phyloP scores from a whole-genome alignment of 2,329 filamentous ascomycete genomes.

The Thermothelomyces thermophilus region DNA sequence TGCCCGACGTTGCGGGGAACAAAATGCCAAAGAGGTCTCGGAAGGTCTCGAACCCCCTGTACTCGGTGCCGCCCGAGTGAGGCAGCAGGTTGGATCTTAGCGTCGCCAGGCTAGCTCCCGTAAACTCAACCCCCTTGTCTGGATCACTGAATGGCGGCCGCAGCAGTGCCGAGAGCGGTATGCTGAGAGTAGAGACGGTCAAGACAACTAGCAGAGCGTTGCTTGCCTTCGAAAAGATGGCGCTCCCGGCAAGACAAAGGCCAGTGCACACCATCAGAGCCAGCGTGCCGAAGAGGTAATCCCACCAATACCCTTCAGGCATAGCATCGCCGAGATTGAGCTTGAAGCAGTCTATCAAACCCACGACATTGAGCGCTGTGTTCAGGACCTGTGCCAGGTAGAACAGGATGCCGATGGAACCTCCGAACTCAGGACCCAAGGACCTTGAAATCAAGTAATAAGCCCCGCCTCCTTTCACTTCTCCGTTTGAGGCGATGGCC shows the following conservation, averaged over 20 bases:
- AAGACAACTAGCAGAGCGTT: conserved; percentile 68
- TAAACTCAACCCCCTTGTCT: conserved; percentile 63
- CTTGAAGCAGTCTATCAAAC: conserved; percentile 73
- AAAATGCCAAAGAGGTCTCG: conserved; percentile 80
- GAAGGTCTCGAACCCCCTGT: conserved; percentile 61
- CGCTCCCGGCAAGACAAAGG: conserved; percentile 73
- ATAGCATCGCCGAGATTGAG: conserved; percentile 65
- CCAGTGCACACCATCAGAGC: conserved; percentile 65
- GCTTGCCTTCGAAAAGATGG: conserved; percentile 73
- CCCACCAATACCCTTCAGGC: conserved; percentile 66
- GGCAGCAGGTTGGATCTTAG: conserved; percentile 70
- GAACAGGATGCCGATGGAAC: conserved; percentile 80
- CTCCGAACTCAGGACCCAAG: conserved; percentile 80
- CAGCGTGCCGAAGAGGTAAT: conserved; percentile 67
- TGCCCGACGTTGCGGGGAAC: conserved; percentile 64
- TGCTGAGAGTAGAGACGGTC: conserved; percentile 68
- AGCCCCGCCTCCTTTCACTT: conserved; percentile 78
- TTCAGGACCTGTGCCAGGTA: conserved; percentile 88
- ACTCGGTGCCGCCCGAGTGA: conserved; percentile 55
- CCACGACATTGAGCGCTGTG: conserved; percentile 80
- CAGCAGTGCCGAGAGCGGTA: conserved; percentile 69
- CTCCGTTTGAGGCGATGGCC: conserved; percentile 83
- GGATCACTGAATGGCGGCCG: conserved; percentile 60
- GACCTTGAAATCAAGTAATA: conserved; percentile 86
- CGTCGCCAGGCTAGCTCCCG: conserved; percentile 65